Evolutionary conservation across 169 alveolate genomes (phyloP), one percentile per base, ranked within the genome.

Genomic region (Plasmodium inui): DNA sequence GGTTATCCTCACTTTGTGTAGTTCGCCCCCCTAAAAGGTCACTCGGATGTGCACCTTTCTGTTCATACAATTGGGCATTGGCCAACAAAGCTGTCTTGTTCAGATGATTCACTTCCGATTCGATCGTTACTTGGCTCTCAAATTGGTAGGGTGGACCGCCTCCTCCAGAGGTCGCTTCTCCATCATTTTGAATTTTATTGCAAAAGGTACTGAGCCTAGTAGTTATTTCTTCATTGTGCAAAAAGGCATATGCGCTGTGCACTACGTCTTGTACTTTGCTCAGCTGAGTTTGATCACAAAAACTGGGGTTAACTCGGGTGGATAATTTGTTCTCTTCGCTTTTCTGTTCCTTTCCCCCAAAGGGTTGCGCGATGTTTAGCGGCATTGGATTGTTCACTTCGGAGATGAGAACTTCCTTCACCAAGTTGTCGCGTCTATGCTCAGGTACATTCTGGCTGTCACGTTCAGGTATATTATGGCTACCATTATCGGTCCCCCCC

Each of bases 141-240:
- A 32, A 41, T 14, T 53, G 19, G 67, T 34, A 22, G 8, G 6
- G 19, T n/a, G 76, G 9, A 8, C 41, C 10, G 5, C 39, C 53
- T 32, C 78, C 89, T 12, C n/a, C 72, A 0, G 82, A 22, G 14
- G n/a, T 67, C n/a, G 37, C 30, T 53, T 19, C 74, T 67, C 53
- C 82, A 12, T 14, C 32, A 39, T 83, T 71, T 44, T 46, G 78
- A 39, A 83, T 28, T 70, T 26, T 83, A 44, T 22, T 70, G 32
- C 83, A 83, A 39, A 83, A 83, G 9, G 32, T 83, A 19, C 50
- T 71, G n/a, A 83, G 12, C 34, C 39, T 70, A 14, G 19, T 83
- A 1, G 92, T 70, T 6, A 83, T 30, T 39, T 71, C 76, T 39
- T 57, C 26, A 55, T 83, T 83, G 34, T 83, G 55, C 74, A 83